Evolutionary conservation across 768 basidiomycete genomes (phyloP), one percentile per base, ranked within the genome.

Genomic region (Tricholoma flavovirens): DNA sequence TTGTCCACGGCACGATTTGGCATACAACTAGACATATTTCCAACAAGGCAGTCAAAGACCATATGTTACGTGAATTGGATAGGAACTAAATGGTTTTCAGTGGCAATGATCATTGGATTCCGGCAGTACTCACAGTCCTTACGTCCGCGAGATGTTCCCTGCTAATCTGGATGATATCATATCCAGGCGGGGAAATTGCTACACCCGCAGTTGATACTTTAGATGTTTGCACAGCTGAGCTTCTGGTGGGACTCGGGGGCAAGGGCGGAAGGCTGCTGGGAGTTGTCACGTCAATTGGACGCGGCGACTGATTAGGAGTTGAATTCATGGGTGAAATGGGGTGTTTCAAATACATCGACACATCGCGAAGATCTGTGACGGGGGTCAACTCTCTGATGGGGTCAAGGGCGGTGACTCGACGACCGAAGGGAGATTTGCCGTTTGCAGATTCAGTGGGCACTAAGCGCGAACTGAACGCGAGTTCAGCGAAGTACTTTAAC

Each of bases 41-140:
- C 15, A 76, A 60, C 8, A 83, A 51, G 6, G 79, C 75, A 0
- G 83, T 83, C 42, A 83, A 58, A 17, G 75, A 73, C 74, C 79
- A 83, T 43, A 88, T 82, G 56, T 84, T 83, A 35, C 73, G 74
- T 1, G 86, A 82, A 59, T 81, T 82, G n/a, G 87, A 88, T 9
- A 87, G 72, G 53, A 81, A 80, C 86, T 82, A 33, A 32, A 26
- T 3, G 52, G 58, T 30, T 61, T 55, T 50, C 24, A 60, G 58
- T 21, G 24, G 5, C 50, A 32, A 19, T 35, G 35, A 30, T 4
- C 56, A 29, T 49, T 42, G 51, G 7, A 40, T 26, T 21, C 30
- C 17, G 32, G 48, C 53, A 14, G 2, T 50, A 71, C 73, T 55
- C 59, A 79, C 79, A 53, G 59, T 62, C 53, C 73, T 75, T 36